A percentile compares a stretch with the other conserved stretches of the same genome.
Conservation (phyloP, 495 filamentous ascomycete species). For the Daldinia caldariorum region DNA sequence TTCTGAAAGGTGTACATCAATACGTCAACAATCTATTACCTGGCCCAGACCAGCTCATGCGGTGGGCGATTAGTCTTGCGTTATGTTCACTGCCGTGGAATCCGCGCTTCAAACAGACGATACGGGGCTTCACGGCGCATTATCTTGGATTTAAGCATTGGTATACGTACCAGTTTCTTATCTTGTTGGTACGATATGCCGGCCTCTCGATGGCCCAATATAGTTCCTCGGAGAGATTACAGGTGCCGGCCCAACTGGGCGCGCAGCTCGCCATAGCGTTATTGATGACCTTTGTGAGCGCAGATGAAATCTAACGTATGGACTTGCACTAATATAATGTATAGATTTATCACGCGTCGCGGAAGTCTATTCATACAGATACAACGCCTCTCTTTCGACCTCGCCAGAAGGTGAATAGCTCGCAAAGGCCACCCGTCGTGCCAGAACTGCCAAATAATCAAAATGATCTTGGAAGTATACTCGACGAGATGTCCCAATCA, state of each 20-base stretch:
- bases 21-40: slow-evolving; percentile 41
- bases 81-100: slow-evolving; percentile 79
- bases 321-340: slow-evolving; percentile 45
- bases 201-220: slow-evolving; percentile 61
- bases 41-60: slow-evolving; percentile 51
- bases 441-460: slow-evolving; percentile 15
- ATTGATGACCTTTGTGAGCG: slow-evolving; percentile 65
- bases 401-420: slow-evolving; percentile 43
- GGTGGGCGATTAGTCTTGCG: slow-evolving; percentile 61
- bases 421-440: slow-evolving; percentile 10
- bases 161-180: slow-evolving; percentile 73
- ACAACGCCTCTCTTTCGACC: slow-evolving; percentile 66
- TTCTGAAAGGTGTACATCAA: slow-evolving; percentile 49
- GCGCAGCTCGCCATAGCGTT: slow-evolving; percentile 67
- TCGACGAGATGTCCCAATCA: slow-evolving; percentile 55
- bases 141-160: slow-evolving; percentile 72
- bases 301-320: slow-evolving; percentile 1
- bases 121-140: slow-evolving; percentile 69
- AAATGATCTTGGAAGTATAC: slow-evolving; percentile 50
- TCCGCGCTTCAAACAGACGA: slow-evolving; percentile 70
- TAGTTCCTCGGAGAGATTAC: slow-evolving; percentile 52
- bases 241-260: slow-evolving; percentile 54
- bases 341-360: slow-evolving; percentile 59
- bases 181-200: slow-evolving; percentile 65
- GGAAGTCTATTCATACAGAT: slow-evolving; percentile 61